Conservation (phyloP, 2,329 filamentous ascomycete genomes). For the Daldinia eschscholtzii region DNA sequence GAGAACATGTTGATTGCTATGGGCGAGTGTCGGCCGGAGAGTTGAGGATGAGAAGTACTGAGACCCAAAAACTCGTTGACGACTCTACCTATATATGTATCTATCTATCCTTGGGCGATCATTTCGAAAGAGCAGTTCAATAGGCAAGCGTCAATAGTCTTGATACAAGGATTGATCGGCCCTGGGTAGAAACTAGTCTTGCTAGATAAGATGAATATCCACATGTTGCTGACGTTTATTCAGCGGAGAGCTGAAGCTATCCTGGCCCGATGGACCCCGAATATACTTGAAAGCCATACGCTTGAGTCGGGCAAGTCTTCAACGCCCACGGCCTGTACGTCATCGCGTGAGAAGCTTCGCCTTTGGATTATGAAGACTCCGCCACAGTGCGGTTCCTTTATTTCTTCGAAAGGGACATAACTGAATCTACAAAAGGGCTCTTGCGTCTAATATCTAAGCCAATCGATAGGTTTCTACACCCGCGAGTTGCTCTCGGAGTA, state of each 20-base stretch:
- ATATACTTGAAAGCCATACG: background rate
- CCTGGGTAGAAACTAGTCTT: constrained; percentile 13
- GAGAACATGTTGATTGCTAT: constrained; percentile 32
- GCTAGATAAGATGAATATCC: constrained; percentile 16
- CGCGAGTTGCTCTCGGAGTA: background rate
- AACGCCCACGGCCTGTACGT: constrained; percentile 24
- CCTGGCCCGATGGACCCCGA: background rate
- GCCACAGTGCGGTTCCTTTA: constrained; percentile 1
- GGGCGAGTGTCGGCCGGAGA: background rate
- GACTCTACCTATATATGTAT: background rate
- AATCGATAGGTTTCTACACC: background rate
- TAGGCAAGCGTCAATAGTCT: background rate
- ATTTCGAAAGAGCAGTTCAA: background rate
- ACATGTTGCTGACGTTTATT: constrained; percentile 28
- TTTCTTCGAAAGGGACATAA: background rate
- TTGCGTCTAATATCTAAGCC: constrained; percentile 4
- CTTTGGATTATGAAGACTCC: constrained; percentile 12
- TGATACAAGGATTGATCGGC: constrained; percentile 6
- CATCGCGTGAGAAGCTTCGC: constrained; percentile 13
- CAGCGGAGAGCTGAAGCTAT: constrained; percentile 15
- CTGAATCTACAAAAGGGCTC: background rate
- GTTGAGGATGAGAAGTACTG: constrained; percentile 11
- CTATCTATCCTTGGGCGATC: background rate
- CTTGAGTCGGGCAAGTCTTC: background rate
- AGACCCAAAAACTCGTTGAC: background rate